Evolutionary conservation across 1,139 yeast species (phyloP).

Genomic region (Yamadazyma atlantica): DNA sequence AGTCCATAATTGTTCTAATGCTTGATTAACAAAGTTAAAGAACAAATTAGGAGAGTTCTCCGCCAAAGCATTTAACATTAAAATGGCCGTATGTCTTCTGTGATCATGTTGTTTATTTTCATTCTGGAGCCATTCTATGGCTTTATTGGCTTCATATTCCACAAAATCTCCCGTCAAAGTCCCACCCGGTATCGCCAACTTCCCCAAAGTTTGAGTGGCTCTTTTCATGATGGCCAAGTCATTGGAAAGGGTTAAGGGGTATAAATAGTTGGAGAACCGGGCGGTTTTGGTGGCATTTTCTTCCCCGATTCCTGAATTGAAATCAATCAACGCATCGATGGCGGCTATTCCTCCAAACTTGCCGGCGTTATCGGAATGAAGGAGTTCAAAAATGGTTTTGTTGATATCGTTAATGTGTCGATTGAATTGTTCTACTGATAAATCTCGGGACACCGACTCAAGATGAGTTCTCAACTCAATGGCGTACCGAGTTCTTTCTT

Average conservation of each 20-base stretch:
- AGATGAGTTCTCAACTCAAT: constrained; percentile 65
- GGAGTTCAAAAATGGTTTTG: constrained; percentile 80
- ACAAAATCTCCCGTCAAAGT: constrained; percentile 89
- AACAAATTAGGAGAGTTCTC: constrained; percentile 84
- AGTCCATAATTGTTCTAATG: constrained; percentile 82
- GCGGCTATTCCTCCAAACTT: constrained; percentile 91
- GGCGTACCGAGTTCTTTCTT: constrained; percentile 60
- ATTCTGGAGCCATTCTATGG: constrained; percentile 86
- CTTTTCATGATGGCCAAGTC: constrained; percentile 83
- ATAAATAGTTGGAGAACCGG: constrained; percentile 81
- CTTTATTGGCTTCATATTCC: constrained; percentile 85
- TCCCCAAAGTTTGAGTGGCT: constrained; percentile 86
- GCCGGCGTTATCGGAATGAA: constrained; percentile 69
- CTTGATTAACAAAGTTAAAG: constrained; percentile 74
- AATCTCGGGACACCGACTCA: constrained; percentile 70
- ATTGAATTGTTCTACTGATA: constrained; percentile 75
- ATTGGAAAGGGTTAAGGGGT: constrained; percentile 77
- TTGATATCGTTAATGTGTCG: constrained; percentile 83
- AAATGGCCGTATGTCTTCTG: constrained; percentile 87
- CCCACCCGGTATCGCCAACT: constrained; percentile 86
- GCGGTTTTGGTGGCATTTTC: constrained; percentile 89
- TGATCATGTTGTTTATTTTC: constrained; percentile 75
- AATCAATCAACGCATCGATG: constrained; percentile 80
- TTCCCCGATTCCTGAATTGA: constrained; percentile 63
- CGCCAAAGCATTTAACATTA: constrained; percentile 81